Base-by-base conservation (phyloP, 495 filamentous ascomycete genomes). In the Hypoxylon fragiforme region DNA sequence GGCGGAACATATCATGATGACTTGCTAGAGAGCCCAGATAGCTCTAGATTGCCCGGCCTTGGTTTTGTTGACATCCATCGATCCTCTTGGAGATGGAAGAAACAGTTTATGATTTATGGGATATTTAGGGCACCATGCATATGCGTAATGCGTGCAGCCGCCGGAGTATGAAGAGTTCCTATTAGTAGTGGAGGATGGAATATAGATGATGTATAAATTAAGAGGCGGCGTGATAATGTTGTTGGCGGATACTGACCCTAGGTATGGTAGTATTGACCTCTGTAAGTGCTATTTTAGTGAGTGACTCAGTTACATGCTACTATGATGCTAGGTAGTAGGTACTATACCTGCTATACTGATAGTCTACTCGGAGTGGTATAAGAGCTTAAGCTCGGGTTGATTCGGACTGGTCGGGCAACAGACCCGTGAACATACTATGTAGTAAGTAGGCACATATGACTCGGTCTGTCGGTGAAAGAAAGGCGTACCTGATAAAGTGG, bases 81-180 rank as follows among this genome's bases (percentile, higher is more conserved):
- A n/a, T n/a, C n/a, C 14, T 26, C 14, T 39, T 49, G 38, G 13
- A 50, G 39, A 16, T 45, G 22, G 24, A 37, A 41, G n/a, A n/a
- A n/a, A n/a, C n/a, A 44, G n/a, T 39, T 50, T 60, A 60, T 55
- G 15, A n/a, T 28, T 38, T 50, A 13, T 50, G 9, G 13, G 35
- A 13, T 28, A 35, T 54, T 41, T 54, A 28, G 40, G n/a, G 57
- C 39, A 52, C 46, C 43, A 62, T 55, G 65, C 62, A 63, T 64
- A 62, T 60, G 62, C 57, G 43, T 50, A 57, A 34, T 64, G 64
- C 57, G 34, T 12, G 13, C 70, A 52, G 53, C 54, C 58, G 59
- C 60, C 40, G 63, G 47, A 37, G 54, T n/a, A 58, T 32, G 50
- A 55, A 55, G 35, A 42, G 7, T 7, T 54, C 30, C 34, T 22